Conservation (phyloP, 2,329 filamentous ascomycete genomes). For the Malbranchea zuffiana region DNA sequence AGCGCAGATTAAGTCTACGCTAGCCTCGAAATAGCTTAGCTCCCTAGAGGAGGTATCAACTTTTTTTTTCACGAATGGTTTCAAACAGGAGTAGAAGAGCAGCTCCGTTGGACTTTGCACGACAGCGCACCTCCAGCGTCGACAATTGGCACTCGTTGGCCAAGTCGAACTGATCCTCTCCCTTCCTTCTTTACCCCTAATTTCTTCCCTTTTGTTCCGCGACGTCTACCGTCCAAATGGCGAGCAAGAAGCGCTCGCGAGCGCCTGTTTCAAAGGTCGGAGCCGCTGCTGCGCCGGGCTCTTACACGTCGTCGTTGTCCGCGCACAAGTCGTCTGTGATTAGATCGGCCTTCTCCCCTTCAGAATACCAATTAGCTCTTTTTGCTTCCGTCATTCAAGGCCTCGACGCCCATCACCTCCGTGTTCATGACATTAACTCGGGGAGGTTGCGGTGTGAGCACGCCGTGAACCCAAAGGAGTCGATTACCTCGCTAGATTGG, state of each 20-base stretch:
- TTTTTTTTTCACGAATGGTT: conserved; percentile 11
- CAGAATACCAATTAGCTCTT: conserved; percentile 40
- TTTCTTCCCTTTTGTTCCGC: not conserved
- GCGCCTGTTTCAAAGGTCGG: conserved; percentile 35
- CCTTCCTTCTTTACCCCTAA: not conserved
- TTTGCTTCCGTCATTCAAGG: conserved; percentile 46
- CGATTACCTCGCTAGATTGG: conserved; percentile 42
- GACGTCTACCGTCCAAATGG: conserved; percentile 36
- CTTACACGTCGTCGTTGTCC: conserved; percentile 27
- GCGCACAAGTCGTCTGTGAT: conserved; percentile 39
- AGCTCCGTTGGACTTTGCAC: not conserved
- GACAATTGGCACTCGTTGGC: not conserved
- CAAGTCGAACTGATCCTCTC: not conserved
- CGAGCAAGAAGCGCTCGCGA: conserved; percentile 35
- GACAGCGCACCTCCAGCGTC: not conserved
- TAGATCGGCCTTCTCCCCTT: conserved; percentile 41
- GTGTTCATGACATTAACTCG: conserved; percentile 42
- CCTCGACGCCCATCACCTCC: conserved; percentile 42
- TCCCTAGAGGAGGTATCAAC: conserved; percentile 7
- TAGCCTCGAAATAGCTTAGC: conserved; percentile 8
- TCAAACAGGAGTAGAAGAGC: conserved; percentile 5
- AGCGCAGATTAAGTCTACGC: not conserved
- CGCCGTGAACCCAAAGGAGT: conserved; percentile 36
- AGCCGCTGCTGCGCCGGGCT: conserved; percentile 32
- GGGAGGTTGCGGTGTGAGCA: conserved; percentile 42